Evolutionary conservation across 495 filamentous ascomycete species (phyloP).

Genomic region (Aspergillus panamensis): DNA sequence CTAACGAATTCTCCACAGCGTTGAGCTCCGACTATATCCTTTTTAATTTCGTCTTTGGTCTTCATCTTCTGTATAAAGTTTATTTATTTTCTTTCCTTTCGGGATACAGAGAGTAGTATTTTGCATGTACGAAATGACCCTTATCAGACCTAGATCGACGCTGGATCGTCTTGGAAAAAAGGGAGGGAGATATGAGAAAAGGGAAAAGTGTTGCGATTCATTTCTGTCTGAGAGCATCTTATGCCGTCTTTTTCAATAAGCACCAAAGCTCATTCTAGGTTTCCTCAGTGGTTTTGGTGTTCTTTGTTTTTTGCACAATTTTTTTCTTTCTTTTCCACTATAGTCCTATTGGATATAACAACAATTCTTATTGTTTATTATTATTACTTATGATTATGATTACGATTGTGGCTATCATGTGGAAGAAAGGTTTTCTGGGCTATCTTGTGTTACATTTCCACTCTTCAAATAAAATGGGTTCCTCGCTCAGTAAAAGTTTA

Average conservation of each 20-base stretch:
- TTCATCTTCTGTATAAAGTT: constrained; percentile 45
- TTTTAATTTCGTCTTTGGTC: constrained; percentile 34
- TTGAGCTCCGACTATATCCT: constrained; percentile 28
- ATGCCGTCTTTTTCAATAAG: constrained; percentile 16
- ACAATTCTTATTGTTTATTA: constrained; percentile 20
- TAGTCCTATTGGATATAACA: constrained; percentile 24
- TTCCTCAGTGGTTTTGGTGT: constrained; percentile 5
- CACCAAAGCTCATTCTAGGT: constrained; percentile 6
- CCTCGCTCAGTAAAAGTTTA: background rate
- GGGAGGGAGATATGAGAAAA: constrained; percentile 23
- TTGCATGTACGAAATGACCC: constrained; percentile 35
- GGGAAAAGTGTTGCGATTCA: constrained; percentile 25
- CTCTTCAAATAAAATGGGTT: background rate
- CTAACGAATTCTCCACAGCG: constrained; percentile 27
- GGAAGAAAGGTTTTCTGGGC: too few species aligned
- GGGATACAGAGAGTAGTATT: constrained; percentile 33
- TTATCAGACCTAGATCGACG: constrained; percentile 38
- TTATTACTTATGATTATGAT: constrained; percentile 14
- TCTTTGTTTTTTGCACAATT: background rate
- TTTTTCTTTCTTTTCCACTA: constrained; percentile 5
- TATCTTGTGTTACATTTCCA: too few species aligned
- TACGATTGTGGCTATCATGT: constrained; percentile 1
- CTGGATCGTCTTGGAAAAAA: constrained; percentile 45
- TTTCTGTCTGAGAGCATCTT: constrained; percentile 16
- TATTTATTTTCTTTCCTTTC: constrained; percentile 25